Conservation (phyloP, 805 yeast genomes). For the Schizosaccharomyces octosporus region DNA sequence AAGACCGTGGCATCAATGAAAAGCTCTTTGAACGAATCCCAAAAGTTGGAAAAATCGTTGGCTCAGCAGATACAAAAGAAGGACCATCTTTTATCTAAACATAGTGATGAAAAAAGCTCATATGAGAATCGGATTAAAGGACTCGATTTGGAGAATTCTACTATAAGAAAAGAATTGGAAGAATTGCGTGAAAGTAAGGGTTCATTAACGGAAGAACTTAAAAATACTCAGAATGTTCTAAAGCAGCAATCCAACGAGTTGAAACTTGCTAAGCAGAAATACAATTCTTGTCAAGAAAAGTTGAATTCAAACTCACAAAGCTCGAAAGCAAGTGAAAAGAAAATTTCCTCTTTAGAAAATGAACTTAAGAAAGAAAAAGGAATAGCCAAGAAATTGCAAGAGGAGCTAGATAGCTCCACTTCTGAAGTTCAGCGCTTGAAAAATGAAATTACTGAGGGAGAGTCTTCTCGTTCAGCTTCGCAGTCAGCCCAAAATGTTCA, state of each 20-base stretch:
- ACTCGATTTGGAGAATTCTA: slow-evolving; percentile 3
- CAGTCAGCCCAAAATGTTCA: too few relatives aligned
- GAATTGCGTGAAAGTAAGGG: background rate
- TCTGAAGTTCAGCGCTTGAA: slow-evolving; percentile 29
- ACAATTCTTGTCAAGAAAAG: slow-evolving; percentile 16
- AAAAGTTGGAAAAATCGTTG: too few relatives aligned
- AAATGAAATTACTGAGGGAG: background rate
- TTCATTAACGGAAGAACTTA: background rate
- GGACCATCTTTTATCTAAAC: too few relatives aligned
- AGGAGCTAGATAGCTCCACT: slow-evolving; percentile 3
- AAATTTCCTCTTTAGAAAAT: slow-evolving; percentile 36
- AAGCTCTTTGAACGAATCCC: too few relatives aligned
- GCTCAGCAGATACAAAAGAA: too few relatives aligned
- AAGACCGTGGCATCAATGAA: too few relatives aligned
- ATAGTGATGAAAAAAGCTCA: too few relatives aligned
- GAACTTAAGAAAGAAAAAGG: slow-evolving; percentile 31
- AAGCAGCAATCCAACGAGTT: background rate
- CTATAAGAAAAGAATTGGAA: background rate
- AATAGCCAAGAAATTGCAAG: slow-evolving; percentile 9
- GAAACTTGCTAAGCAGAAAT: background rate
- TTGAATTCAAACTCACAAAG: slow-evolving; percentile 17
- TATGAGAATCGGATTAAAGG: slow-evolving; percentile 4
- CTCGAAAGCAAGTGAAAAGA: slow-evolving; percentile 37
- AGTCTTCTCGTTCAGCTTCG: background rate
- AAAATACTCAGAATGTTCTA: background rate